Conservation (phyloP, 2,329 filamentous ascomycete species). For the Verticillium klebahnii region DNA sequence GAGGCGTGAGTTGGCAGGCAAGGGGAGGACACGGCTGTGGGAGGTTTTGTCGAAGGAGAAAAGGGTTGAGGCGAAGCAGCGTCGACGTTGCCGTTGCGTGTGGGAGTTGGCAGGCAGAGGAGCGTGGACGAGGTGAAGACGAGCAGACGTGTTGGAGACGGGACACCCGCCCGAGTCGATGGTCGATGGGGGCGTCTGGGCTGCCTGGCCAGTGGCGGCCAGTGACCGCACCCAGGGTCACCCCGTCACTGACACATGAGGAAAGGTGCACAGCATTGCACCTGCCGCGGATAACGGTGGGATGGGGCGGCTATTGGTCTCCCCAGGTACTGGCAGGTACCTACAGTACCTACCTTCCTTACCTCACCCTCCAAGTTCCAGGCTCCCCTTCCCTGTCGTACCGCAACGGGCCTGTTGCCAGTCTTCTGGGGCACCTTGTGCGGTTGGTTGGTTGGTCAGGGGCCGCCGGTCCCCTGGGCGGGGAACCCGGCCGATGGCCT, state of each 20-base stretch:
- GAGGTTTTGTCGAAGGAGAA: background rate
- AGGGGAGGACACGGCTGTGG: background rate
- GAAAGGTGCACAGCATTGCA: background rate
- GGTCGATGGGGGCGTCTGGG: background rate
- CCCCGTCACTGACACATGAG: background rate
- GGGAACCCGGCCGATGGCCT: background rate
- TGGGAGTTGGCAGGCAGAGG: background rate
- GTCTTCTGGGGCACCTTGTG: background rate
- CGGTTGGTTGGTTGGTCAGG: background rate
- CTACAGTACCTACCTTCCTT: no score
- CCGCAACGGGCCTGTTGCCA: background rate
- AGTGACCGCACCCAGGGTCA: background rate
- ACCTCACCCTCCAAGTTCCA: no score
- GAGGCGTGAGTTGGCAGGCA: background rate
- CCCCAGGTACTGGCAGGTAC: background rate
- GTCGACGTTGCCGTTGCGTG: background rate
- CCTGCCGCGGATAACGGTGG: background rate
- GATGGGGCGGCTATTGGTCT: background rate
- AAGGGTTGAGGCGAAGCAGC: background rate
- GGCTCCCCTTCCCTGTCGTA: background rate
- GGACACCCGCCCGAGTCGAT: background rate
- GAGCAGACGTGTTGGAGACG: background rate
- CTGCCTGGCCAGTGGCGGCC: background rate
- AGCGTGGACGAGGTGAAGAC: background rate
- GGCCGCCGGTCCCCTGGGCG: background rate